phyloP scores from a whole-genome alignment of 2,329 filamentous ascomycete species.

The Aspergillus arachidicola region DNA sequence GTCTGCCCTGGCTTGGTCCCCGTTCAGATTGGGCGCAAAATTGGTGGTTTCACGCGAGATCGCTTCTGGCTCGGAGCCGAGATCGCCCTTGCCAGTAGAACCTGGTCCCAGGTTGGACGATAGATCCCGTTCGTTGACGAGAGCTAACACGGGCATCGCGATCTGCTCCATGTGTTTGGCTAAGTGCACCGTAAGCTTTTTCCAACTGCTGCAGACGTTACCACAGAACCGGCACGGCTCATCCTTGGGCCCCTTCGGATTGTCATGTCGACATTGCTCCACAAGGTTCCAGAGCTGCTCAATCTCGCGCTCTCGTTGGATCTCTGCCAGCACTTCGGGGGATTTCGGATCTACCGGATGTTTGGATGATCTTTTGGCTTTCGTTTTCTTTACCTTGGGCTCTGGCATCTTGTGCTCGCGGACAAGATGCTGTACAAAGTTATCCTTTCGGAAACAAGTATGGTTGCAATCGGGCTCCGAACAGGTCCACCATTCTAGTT shows the following conservation, averaged over 20 bases:
- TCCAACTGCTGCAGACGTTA: slow-evolving; percentile 80
- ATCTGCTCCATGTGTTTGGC: slow-evolving; percentile 95
- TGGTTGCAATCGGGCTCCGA: slow-evolving; percentile 79
- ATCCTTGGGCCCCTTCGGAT: slow-evolving; percentile 64
- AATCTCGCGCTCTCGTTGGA: slow-evolving; percentile 39
- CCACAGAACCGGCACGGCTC: slow-evolving; percentile 89
- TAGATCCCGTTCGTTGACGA: slow-evolving; percentile 48
- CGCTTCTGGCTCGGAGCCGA: slow-evolving; percentile 10
- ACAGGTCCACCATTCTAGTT: slow-evolving; percentile 89
- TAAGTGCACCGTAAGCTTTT: slow-evolving; percentile 90
- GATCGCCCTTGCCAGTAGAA: slow-evolving; percentile 13
- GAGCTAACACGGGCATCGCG: slow-evolving; percentile 72
- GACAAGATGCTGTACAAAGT: slow-evolving; percentile 89
- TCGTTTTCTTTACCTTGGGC: slow-evolving; percentile 74
- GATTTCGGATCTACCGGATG: slow-evolving; percentile 44
- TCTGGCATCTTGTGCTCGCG: slow-evolving; percentile 86
- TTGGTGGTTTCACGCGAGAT: slow-evolving; percentile 8
- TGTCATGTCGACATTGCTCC: slow-evolving; percentile 75
- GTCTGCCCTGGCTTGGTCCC: slow-evolving; percentile 9
- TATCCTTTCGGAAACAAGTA: slow-evolving; percentile 83
- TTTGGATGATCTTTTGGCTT: slow-evolving; percentile 58
- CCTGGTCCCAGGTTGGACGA: slow-evolving; percentile 20
- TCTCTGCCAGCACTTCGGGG: slow-evolving; percentile 28
- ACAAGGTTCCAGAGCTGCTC: slow-evolving; percentile 77
- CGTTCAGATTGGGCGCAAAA: slow-evolving; percentile 15